phyloP scores from a whole-genome alignment of 257 asterid genomes.

The Petrea volubilis region DNA sequence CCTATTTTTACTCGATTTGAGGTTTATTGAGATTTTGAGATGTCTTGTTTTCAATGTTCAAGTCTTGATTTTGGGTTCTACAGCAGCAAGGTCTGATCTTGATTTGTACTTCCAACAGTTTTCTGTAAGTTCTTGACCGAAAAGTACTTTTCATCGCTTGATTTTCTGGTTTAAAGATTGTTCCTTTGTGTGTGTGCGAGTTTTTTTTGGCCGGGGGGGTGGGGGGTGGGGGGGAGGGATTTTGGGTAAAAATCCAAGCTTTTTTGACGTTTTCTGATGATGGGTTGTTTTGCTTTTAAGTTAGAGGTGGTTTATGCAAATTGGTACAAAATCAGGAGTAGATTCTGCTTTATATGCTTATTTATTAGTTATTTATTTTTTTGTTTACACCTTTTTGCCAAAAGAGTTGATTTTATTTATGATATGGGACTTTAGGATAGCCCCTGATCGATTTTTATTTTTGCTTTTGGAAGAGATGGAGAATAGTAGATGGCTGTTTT shows the following conservation, averaged over 20 bases:
- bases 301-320: not conserved
- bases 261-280: not conserved
- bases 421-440: not conserved
- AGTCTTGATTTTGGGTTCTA: conserved; percentile 1
- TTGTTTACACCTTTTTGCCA: not conserved
- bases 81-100: conserved; percentile 2
- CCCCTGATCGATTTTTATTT: not conserved
- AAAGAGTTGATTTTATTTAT: not conserved
- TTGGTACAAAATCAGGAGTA: not conserved
- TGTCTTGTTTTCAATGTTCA: not conserved
- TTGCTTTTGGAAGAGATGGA: conserved; percentile 41
- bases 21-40: conserved; percentile 7
- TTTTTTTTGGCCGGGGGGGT: too few species aligned
- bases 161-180: not conserved
- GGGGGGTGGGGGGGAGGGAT: too few species aligned
- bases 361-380: not conserved
- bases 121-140: conserved; percentile 26
- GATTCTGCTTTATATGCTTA: not conserved
- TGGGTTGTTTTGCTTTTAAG: not conserved
- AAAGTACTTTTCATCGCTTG: not conserved
- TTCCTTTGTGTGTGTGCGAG: conserved; percentile 11
- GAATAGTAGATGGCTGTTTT: too few species aligned
- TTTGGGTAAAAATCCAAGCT: not conserved
- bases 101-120: conserved; percentile 22
- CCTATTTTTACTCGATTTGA: not conserved